Evolutionary conservation across 1,284 basidiomycete species (phyloP).

Genomic region (Cutaneotrichosporon cavernicola): DNA sequence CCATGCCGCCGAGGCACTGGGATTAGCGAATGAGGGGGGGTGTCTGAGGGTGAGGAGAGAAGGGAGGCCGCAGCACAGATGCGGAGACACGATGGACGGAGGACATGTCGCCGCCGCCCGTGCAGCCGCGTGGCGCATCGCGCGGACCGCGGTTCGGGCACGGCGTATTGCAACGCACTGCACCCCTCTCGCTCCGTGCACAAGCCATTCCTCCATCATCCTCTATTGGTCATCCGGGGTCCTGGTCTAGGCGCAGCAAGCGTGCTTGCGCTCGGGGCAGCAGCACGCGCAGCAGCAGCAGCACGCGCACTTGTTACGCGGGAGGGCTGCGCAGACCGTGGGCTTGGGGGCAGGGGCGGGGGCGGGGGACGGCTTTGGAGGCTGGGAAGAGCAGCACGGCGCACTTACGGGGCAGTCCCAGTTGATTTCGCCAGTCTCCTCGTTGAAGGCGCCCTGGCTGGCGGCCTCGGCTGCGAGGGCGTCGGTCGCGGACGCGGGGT

Average conservation of each 20-base stretch:
- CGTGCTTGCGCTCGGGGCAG: constrained; percentile 1
- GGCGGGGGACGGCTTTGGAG: neutral
- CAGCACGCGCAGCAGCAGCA: constrained; percentile 1
- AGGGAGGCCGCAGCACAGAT: no score
- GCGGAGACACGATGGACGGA: no score
- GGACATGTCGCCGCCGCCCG: neutral
- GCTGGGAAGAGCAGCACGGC: neutral
- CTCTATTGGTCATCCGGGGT: neutral
- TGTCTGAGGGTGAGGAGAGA: neutral
- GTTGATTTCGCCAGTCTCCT: constrained; percentile 95
- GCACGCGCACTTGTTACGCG: constrained; percentile 1
- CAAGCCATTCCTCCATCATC: constrained; percentile 2
- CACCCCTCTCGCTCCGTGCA: neutral
- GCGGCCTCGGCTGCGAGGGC: constrained; percentile 19
- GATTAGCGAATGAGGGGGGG: neutral
- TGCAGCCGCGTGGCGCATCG: constrained; percentile 9
- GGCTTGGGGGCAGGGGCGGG: neutral
- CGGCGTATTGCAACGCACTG: neutral
- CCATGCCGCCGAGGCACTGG: constrained; percentile 93
- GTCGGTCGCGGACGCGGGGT: constrained; percentile 4
- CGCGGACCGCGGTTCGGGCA: neutral
- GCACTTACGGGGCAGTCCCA: constrained; percentile 79
- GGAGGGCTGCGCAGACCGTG: neutral
- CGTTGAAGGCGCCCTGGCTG: constrained; percentile 65
- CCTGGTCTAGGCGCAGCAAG: neutral